Conservation (phyloP, 441 rosid genomes). For the Eutrema salsugineum region DNA sequence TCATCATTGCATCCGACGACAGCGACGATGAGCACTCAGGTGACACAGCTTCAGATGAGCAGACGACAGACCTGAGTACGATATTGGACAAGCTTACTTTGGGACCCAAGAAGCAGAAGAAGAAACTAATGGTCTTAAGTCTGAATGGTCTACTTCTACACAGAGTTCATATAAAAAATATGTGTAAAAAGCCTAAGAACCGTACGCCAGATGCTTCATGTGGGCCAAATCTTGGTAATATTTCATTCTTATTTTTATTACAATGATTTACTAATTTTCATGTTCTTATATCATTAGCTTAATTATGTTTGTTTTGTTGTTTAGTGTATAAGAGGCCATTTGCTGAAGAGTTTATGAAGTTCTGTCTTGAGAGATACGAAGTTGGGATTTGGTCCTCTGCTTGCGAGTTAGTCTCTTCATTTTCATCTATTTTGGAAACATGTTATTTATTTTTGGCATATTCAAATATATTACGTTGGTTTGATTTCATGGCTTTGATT, state of each 20-base stretch:
- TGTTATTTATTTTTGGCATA: too few relatives aligned
- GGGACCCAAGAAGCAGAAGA: constrained; percentile 17
- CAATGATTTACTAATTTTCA: background rate
- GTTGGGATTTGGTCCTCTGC: constrained; percentile 52
- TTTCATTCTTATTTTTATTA: background rate
- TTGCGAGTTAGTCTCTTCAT: constrained; percentile 24
- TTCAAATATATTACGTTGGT: background rate
- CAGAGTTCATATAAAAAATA: background rate
- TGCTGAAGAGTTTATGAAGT: constrained; percentile 35
- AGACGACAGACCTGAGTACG: background rate
- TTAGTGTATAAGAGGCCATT: constrained; percentile 46
- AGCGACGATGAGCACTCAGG: background rate
- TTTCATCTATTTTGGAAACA: background rate
- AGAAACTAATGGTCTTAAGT: constrained; percentile 37
- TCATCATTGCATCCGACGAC: background rate
- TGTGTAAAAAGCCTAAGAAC: background rate
- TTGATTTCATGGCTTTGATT: background rate
- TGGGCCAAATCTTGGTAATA: constrained; percentile 29
- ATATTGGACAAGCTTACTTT: constrained; percentile 17
- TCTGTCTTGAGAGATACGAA: constrained; percentile 42
- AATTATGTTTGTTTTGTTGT: background rate
- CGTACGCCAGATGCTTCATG: constrained; percentile 28
- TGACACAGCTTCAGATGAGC: background rate
- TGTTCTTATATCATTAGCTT: background rate
- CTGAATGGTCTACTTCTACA: constrained; percentile 32